Conservation (phyloP, 768 basidiomycete species). For the Amanita fuliginea region DNA sequence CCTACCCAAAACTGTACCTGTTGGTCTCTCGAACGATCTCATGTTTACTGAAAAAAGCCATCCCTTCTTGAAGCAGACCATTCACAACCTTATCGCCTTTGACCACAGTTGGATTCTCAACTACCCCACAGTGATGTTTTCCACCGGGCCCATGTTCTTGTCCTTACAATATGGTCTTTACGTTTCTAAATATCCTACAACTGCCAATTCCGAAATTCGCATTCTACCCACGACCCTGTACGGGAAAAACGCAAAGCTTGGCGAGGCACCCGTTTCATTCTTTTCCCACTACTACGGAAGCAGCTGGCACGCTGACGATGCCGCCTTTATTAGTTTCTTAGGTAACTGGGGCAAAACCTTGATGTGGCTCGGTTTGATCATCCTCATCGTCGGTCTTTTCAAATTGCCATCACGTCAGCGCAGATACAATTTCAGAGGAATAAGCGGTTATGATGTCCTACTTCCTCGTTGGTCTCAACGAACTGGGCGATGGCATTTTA, state of each 20-base stretch:
- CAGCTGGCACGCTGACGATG: slow-evolving; percentile 97
- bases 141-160: slow-evolving; percentile 98
- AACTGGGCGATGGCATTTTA: slow-evolving; percentile 62
- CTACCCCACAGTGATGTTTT: slow-evolving; percentile 99
- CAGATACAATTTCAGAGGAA: slow-evolving; percentile 44
- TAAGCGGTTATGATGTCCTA: slow-evolving; percentile 69
- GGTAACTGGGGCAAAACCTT: slow-evolving; percentile 78
- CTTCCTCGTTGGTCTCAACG: slow-evolving; percentile 65
- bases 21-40: slow-evolving; percentile 96
- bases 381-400: slow-evolving; percentile 62
- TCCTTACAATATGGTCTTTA: slow-evolving; percentile 91
- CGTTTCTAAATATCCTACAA: slow-evolving; percentile 52
- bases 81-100: slow-evolving; percentile 83
- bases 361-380: slow-evolving; percentile 73
- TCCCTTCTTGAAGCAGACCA: slow-evolving; percentile 86
- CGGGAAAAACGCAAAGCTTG: slow-evolving; percentile 84
- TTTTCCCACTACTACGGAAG: slow-evolving; percentile 98
- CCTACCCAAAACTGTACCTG: slow-evolving; percentile 91
- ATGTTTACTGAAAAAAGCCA: slow-evolving; percentile 83
- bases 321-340: slow-evolving; percentile 92
- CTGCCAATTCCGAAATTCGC: slow-evolving; percentile 67
- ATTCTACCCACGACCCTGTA: slow-evolving; percentile 96
- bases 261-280: slow-evolving; percentile 82
- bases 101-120: slow-evolving; percentile 93
- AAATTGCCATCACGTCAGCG: slow-evolving; percentile 53